Percentiles rank a stretch among this genome's conserved stretches.
These are phyloP conservation scores for Coemansia sp. DNA, from an alignment of 192 early-diverging fungal genomes.

Conservation along the genomic window DNA sequence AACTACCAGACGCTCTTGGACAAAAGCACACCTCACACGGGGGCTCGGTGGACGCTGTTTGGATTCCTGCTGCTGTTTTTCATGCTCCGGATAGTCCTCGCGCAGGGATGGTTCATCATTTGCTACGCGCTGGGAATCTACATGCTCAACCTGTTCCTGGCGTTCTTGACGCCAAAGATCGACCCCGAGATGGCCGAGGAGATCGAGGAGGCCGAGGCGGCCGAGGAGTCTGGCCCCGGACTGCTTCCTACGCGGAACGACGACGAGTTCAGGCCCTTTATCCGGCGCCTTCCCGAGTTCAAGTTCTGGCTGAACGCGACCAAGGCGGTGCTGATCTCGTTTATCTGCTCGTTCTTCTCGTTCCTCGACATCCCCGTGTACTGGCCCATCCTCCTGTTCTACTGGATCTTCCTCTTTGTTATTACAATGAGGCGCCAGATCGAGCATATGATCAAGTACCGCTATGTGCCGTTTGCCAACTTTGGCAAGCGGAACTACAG, in stretches of 20 bases:
- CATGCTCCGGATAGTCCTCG: conserved; percentile 70
- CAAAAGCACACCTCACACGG: conserved; percentile 70
- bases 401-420: conserved; percentile 90
- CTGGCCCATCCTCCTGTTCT: conserved; percentile 97
- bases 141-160: conserved; percentile 90
- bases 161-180: conserved; percentile 95
- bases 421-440: conserved; percentile 98
- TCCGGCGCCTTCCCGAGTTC: conserved; percentile 94
- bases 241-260: conserved; percentile 79
- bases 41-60: conserved; percentile 74
- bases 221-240: conserved; percentile 50
- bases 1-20: conserved; percentile 79
- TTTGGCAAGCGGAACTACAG: conserved; percentile 71
- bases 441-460: conserved; percentile 95
- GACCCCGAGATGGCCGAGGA: conserved; percentile 66
- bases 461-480: conserved; percentile 79
- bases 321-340: conserved; percentile 72
- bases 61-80: conserved; percentile 60
- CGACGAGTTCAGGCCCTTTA: conserved; percentile 97
- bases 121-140: conserved; percentile 94
- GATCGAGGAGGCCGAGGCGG: conserved; percentile 48
- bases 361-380: conserved; percentile 96
- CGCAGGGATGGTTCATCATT: conserved; percentile 95
- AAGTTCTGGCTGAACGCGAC: conserved; percentile 96
- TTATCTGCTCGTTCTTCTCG: conserved; percentile 84